phyloP scores from a whole-genome alignment of 257 asterid species.

The Misopates orontium region DNA sequence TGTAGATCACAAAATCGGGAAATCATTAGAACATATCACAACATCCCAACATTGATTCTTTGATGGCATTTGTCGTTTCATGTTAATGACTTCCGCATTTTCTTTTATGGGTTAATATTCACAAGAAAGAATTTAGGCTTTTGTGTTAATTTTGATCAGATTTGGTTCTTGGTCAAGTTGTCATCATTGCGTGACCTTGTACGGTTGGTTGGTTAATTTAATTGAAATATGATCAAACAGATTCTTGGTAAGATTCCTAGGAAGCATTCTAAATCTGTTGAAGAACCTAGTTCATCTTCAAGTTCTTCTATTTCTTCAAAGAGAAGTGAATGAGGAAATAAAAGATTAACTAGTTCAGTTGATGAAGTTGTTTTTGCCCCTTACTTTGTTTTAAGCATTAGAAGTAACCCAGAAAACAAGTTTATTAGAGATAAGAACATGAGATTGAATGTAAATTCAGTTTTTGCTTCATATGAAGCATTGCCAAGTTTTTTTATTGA shows the following conservation, averaged over 20 bases:
- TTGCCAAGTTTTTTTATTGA: conserved; percentile 38
- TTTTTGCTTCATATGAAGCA: conserved; percentile 23
- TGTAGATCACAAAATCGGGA: no score
- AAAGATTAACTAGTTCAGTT: conserved; percentile 11
- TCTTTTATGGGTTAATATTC: conserved; percentile 24
- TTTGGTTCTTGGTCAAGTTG: conserved; percentile 24
- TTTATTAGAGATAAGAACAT: conserved; percentile 16
- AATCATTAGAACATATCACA: no score
- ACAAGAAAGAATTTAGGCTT: conserved; percentile 23
- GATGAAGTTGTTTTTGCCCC: conserved; percentile 34
- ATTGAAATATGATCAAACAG: conserved; percentile 33
- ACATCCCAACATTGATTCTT: conserved; percentile 17
- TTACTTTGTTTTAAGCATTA: conserved; percentile 23
- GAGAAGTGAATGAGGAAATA: conserved; percentile 28
- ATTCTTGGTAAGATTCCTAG: conserved; percentile 34
- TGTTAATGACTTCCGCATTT: conserved; percentile 25
- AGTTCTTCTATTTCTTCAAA: conserved; percentile 24
- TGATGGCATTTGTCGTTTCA: conserved; percentile 14
- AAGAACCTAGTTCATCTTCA: conserved; percentile 21
- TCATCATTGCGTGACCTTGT: conserved; percentile 1
- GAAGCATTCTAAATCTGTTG: conserved; percentile 34
- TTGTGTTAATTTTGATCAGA: conserved; percentile 27
- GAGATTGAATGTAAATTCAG: not conserved
- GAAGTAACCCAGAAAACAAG: conserved; percentile 17
- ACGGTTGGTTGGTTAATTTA: conserved; percentile 17